These are phyloP conservation scores for Plasmodium knowlesi DNA, from an alignment of 169 alveolate genomes.

Conservation along the genomic window DNA sequence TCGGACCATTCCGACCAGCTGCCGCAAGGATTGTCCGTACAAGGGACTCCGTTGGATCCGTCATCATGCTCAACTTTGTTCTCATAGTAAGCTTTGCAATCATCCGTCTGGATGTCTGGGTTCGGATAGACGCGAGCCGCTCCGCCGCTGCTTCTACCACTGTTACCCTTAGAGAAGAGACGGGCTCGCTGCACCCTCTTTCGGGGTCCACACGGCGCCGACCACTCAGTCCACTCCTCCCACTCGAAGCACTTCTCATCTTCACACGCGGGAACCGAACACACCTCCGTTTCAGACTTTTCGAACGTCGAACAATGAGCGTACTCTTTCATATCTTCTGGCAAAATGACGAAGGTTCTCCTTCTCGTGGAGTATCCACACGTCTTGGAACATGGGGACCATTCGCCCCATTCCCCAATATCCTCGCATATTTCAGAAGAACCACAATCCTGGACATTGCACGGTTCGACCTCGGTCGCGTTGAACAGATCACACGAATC, in stretches of 20 bases:
- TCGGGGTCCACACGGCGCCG: constrained; percentile 60
- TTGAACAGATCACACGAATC: constrained; percentile 22
- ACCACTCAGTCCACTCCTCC: constrained; percentile 70
- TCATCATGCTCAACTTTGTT: constrained; percentile 60
- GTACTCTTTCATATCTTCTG: constrained; percentile 23
- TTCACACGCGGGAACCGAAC: constrained; percentile 60
- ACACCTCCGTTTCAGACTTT: constrained; percentile 45
- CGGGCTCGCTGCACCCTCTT: constrained; percentile 67
- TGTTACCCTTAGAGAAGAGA: not conserved
- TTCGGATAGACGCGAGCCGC: not conserved
- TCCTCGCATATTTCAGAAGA: constrained; percentile 47
- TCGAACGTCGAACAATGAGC: constrained; percentile 15
- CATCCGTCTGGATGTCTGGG: not conserved
- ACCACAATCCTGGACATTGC: constrained; percentile 62
- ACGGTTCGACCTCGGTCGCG: constrained; percentile 55
- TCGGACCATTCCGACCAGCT: constrained; percentile 71
- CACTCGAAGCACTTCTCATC: constrained; percentile 71
- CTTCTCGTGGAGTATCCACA: constrained; percentile 70
- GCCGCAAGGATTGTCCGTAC: constrained; percentile 47
- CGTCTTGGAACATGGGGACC: constrained; percentile 63
- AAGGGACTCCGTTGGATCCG: not conserved
- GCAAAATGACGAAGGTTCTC: constrained; percentile 31
- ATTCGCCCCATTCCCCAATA: constrained; percentile 62
- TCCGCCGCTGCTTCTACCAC: not conserved
- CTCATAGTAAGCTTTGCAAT: constrained; percentile 17